These are phyloP conservation scores for Hydrangea macrophylla DNA, from an alignment of 148 eudicot species.

Conservation along the genomic window DNA sequence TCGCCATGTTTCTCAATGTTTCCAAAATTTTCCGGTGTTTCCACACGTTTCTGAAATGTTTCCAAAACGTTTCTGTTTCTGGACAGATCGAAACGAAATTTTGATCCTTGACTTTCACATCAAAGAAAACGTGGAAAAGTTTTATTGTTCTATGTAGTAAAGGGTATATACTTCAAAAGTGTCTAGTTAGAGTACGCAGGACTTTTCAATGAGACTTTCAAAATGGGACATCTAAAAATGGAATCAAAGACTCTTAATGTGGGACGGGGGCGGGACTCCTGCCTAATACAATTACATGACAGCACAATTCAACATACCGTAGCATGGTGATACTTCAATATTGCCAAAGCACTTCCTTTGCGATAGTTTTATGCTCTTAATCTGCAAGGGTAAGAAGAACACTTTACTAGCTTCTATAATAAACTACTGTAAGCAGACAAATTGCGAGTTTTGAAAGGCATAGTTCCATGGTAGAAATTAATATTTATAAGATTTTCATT, in stretches of 20 bases:
- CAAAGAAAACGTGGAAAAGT: no score
- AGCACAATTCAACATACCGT: conserved; percentile 35
- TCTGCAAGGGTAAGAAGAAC: conserved; percentile 34
- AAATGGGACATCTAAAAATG: no score
- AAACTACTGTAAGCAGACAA: background rate
- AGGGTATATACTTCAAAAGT: background rate
- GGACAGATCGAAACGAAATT: no score
- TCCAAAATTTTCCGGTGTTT: no score
- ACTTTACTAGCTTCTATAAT: background rate
- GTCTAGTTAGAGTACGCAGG: background rate
- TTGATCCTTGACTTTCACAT: no score
- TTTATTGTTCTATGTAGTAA: no score
- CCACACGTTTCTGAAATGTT: no score
- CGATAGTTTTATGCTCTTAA: conserved; percentile 75
- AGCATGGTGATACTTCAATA: conserved; percentile 75
- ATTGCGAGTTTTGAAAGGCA: background rate
- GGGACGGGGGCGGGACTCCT: no score
- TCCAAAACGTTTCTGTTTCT: no score
- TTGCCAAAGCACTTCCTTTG: conserved; percentile 80
- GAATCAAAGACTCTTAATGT: no score
- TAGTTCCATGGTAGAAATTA: background rate
- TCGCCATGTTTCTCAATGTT: no score
- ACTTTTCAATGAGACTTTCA: background rate
- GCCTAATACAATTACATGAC: background rate
- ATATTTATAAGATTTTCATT: background rate